Base-by-base conservation (phyloP, 2,329 filamentous ascomycete genomes). In the Colletotrichum scovillei region DNA sequence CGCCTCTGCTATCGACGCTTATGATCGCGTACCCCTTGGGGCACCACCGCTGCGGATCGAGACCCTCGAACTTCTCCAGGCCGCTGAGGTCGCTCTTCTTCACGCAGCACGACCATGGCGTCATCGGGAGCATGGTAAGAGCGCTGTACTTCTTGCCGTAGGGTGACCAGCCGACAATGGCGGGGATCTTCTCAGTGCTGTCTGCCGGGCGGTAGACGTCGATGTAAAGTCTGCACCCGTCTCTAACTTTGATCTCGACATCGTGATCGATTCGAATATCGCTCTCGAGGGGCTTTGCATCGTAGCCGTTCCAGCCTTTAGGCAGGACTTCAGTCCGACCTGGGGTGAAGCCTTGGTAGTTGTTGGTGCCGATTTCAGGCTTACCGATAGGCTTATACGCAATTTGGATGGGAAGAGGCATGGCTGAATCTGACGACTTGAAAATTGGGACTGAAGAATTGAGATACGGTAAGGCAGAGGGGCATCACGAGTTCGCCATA, bases 101-200 rank as follows among this genome's bases (percentile, higher is more conserved):
- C 6, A 79, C 73, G 22, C 77, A 78, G 60, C 76, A 75, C 42
- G 74, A 57, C 76, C 75, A 77, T 26, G 68, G 49, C 35, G 64
- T 68, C 57, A 76, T 76, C 57, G 77, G 76, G n/a, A 85, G 78
- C 79, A 85, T 84, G 19, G 81, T 77, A 5, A 86, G 75, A 2
- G 81, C 82, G 24, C 79, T 82, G 73, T 82, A 84, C 75, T 86
- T 84, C 76, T 88, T 88, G 32, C 86, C 86, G 72, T 85, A 88
- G n/a, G 80, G 82, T 5, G 81, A 82, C 85, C 85, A 88, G 64
- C 80, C 80, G 2, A 88, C 76, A 38, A 87, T 78, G 4, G 84
- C 85, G 2, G 86, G 86, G 0, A 87, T 77, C 67, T 81, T 83
- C 69, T 80, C 77, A 5, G 42, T 63, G 32, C 75, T 69, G n/a